A percentile compares a stretch with the other conserved stretches of the same genome.
Conservation (phyloP, 129 eudicot genomes). For the Rutidosis leptorrhynchoides region DNA sequence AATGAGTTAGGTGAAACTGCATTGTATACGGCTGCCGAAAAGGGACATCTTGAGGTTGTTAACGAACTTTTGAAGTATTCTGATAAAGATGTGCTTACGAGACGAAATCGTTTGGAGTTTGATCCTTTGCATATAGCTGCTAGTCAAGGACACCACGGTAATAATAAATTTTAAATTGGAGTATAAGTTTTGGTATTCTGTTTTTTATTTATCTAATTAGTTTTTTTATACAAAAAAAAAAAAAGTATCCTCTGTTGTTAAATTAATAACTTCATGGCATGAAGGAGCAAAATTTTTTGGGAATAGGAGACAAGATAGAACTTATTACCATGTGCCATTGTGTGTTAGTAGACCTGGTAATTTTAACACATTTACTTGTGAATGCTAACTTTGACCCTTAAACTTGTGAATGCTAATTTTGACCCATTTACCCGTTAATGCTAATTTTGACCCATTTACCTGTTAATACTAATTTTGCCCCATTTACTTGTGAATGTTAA, state of each 20-base stretch:
- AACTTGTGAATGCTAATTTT: background rate
- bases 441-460: background rate
- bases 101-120: constrained; percentile 50
- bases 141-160: constrained; percentile 77
- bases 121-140: constrained; percentile 81
- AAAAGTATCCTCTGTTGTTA: background rate
- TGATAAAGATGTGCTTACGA: constrained; percentile 41
- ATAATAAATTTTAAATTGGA: background rate
- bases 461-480: background rate
- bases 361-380: background rate
- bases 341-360: background rate
- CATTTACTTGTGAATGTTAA: background rate
- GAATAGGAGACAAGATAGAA: background rate
- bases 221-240: background rate
- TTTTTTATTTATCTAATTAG: background rate
- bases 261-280: background rate
- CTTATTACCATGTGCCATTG: background rate
- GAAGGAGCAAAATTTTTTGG: background rate
- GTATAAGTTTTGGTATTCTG: background rate
- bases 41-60: constrained; percentile 66
- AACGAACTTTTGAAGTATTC: constrained; percentile 66
- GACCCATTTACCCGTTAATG: background rate
- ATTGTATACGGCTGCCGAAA: constrained; percentile 60
- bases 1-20: constrained; percentile 70
- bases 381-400: background rate